Conservation (phyloP, 2,329 filamentous ascomycete species). For the Sarocladium strictum region DNA sequence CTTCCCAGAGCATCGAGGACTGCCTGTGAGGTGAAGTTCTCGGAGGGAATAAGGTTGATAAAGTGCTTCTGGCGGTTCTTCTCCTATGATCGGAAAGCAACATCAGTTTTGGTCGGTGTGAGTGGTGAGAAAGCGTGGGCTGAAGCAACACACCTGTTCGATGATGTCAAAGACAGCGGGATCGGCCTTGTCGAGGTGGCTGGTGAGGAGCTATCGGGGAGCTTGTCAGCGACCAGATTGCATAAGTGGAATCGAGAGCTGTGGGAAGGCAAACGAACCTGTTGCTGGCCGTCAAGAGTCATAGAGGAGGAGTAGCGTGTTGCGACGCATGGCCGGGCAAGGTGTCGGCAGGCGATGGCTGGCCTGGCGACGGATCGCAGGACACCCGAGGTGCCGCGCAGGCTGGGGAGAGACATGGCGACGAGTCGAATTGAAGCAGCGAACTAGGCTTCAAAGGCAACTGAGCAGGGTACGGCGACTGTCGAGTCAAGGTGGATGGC, state of each 20-base stretch:
- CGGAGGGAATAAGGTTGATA: conserved; percentile 92
- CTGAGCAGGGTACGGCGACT: neutral
- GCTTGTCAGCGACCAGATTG: conserved; percentile 5
- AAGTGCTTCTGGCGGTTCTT: conserved; percentile 96
- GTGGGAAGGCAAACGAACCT: conserved; percentile 34
- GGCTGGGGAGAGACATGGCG: conserved; percentile 40
- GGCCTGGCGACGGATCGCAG: conserved; percentile 35
- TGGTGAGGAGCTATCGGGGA: conserved; percentile 62
- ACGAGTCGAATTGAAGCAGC: conserved; percentile 3
- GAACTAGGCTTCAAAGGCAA: neutral
- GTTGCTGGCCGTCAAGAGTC: conserved; percentile 51
- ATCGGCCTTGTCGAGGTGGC: conserved; percentile 77
- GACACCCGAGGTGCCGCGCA: conserved; percentile 44
- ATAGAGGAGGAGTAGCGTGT: conserved; percentile 40
- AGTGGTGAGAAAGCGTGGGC: neutral
- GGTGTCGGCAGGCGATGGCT: conserved; percentile 16
- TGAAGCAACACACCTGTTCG: conserved; percentile 60
- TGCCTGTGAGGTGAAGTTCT: conserved; percentile 92
- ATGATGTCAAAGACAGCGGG: conserved; percentile 83
- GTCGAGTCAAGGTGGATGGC: neutral
- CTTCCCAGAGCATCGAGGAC: conserved; percentile 88
- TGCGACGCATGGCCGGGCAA: conserved; percentile 18
- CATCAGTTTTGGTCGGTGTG: neutral
- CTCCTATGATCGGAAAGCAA: conserved; percentile 51
- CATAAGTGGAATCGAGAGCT: neutral